Evolutionary conservation across 345 rosid species (phyloP).

Genomic region (Physaria fendleri): DNA sequence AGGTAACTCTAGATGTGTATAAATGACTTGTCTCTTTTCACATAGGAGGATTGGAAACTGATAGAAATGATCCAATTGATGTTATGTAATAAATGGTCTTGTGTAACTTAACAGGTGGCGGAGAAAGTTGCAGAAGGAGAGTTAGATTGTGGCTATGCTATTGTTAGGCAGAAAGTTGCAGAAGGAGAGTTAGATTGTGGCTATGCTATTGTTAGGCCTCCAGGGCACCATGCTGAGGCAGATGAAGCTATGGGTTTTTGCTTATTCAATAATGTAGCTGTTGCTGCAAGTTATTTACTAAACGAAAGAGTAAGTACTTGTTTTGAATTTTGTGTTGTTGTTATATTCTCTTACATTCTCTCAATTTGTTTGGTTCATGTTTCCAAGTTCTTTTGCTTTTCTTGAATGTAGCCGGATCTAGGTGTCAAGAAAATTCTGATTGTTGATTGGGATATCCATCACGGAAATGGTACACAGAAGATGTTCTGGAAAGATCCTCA

Average conservation of each 20-base stretch:
- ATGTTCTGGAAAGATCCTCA: constrained; percentile 87
- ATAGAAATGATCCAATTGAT: neutral
- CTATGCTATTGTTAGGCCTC: constrained; percentile 90
- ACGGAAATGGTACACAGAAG: constrained; percentile 94
- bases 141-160: too few relatives aligned
- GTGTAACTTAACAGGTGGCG: constrained; percentile 39
- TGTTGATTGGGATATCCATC: constrained; percentile 99
- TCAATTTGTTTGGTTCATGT: neutral
- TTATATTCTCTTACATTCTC: neutral
- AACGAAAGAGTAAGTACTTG: constrained; percentile 51
- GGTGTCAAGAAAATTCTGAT: constrained; percentile 73
- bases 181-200: constrained; percentile 75
- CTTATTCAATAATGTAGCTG: constrained; percentile 88
- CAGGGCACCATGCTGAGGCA: constrained; percentile 97
- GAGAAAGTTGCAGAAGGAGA: too few relatives aligned
- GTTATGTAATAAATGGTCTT: too few relatives aligned
- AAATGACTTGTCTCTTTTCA: neutral
- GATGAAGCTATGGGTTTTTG: constrained; percentile 91
- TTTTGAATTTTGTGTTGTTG: neutral
- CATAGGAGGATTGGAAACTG: neutral
- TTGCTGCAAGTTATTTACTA: constrained; percentile 64
- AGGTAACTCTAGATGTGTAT: constrained; percentile 31
- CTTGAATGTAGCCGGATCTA: constrained; percentile 49
- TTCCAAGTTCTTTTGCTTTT: neutral
- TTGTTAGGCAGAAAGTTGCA: too few relatives aligned